Base-by-base conservation (phyloP, 2,329 filamentous ascomycete species). In the Penicillium expansum region DNA sequence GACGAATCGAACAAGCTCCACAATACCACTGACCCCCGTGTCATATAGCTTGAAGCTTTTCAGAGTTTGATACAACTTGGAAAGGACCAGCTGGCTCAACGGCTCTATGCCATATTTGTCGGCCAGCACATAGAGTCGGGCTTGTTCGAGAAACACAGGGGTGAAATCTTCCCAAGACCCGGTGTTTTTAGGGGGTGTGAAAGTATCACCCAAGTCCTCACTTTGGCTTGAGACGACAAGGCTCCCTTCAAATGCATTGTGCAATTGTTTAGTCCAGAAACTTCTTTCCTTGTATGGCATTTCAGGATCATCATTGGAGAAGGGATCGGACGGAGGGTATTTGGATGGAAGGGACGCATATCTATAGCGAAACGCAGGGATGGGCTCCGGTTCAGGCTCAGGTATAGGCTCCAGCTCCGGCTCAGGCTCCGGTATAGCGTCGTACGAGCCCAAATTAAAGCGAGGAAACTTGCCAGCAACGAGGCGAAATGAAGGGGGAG, bases 61-160 rank as follows among this genome's bases (percentile, higher is more conserved):
- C 7, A 35, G 33, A 7, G 33, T n/a, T 35, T 35, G 33, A 1
- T n/a, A n/a, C 33, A 78, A 61, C 58, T 76, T 76, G 20, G 63
- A 53, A 2, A 74, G 52, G 20, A 67, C 65, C 6, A 75, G 62
- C 2, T 62, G 58, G 53, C 64, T 56, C n/a, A 79, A 67, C 3
- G 62, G 41, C 8, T 68, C 44, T 22, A 77, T 74, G 32, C 69
- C 64, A 59, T 77, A 77, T 49, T 68, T 74, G 54, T 80, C 74
- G 0, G 76, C 72, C 18, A 79, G 66, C 2, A 73, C 65, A 43
- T 76, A 78, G 4, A 79, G 59, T 22, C 64, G 67, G 1, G 73
- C 75, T 58, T 77, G 75, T n/a, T 65, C 69, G 6, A 78, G 63
- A 43, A 79, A 70, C 11, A 76, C 70, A 35, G 64, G 62, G 0